Evolutionary conservation across 805 yeast genomes (phyloP).

Genomic region (Scheffersomyces coipomensis): DNA sequence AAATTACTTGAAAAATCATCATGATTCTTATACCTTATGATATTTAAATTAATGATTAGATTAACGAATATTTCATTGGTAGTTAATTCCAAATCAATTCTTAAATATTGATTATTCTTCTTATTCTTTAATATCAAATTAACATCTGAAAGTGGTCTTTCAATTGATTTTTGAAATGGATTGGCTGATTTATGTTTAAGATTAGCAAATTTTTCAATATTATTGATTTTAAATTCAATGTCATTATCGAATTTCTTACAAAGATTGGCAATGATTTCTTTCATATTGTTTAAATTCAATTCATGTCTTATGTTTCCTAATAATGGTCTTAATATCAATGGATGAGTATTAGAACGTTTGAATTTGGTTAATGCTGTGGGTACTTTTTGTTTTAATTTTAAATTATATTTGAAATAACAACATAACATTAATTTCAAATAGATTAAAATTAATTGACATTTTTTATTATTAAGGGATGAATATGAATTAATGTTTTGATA

Average conservation of each 20-base stretch:
- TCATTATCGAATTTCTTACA: constrained; percentile 10
- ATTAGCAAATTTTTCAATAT: constrained; percentile 24
- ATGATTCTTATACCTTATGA: constrained; percentile 26
- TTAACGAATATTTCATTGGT: constrained; percentile 42
- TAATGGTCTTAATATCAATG: constrained; percentile 53
- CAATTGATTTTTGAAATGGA: constrained; percentile 40
- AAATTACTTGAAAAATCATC: constrained; percentile 25
- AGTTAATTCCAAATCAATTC: constrained; percentile 28
- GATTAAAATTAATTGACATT: constrained; percentile 54
- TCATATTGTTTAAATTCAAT: constrained; percentile 27
- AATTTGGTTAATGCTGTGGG: constrained; percentile 48
- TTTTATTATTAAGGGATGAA: constrained; percentile 29
- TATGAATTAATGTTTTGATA: constrained; percentile 29
- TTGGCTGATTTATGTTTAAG: constrained; percentile 16
- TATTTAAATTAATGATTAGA: constrained; percentile 31
- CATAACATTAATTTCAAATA: constrained; percentile 62
- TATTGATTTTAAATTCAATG: constrained; percentile 1
- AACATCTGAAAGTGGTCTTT: constrained; percentile 34
- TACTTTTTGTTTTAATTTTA: constrained; percentile 39
- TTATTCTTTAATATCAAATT: constrained; percentile 19
- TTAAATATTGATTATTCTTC: constrained; percentile 16
- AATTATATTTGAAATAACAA: constrained; percentile 51
- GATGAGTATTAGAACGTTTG: constrained; percentile 43
- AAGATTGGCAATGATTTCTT: constrained; percentile 25
- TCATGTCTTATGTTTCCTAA: constrained; percentile 61